Conservation (phyloP, 805 yeast species). For the Millerozyma acaciae region DNA sequence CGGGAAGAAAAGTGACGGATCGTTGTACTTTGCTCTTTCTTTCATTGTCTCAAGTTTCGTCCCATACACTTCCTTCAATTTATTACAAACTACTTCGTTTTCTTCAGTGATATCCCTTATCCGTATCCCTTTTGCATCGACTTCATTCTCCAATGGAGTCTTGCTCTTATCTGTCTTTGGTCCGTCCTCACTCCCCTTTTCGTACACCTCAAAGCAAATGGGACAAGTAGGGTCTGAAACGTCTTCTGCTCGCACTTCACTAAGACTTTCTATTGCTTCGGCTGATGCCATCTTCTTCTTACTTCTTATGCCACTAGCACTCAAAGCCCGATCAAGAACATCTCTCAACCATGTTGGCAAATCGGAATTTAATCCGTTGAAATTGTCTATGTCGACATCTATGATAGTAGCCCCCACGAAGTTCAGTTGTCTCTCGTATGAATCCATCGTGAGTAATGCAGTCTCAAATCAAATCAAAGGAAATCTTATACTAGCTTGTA, state of each 20-base stretch:
- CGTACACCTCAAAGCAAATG: constrained; percentile 38
- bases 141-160: background rate
- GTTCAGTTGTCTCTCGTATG: constrained; percentile 7
- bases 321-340: constrained; percentile 32
- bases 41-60: constrained; percentile 6
- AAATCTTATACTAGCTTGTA: no score
- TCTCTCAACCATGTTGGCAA: constrained; percentile 32
- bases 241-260: constrained; percentile 15
- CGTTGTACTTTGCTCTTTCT: constrained; percentile 16
- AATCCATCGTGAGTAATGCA: constrained; percentile 8
- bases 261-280: constrained; percentile 35
- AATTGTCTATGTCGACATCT: constrained; percentile 18
- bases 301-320: constrained; percentile 22
- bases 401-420: constrained; percentile 14
- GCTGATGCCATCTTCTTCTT: constrained; percentile 31
- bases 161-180: constrained; percentile 4
- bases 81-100: constrained; percentile 5
- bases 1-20: constrained; percentile 32
- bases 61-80: constrained; percentile 4
- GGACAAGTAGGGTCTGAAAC: constrained; percentile 29
- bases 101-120: background rate
- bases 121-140: background rate
- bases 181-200: constrained; percentile 10
- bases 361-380: constrained; percentile 12
- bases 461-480: no score